Conservation (phyloP, 2,329 filamentous ascomycete species). For the Colletotrichum siamense region DNA sequence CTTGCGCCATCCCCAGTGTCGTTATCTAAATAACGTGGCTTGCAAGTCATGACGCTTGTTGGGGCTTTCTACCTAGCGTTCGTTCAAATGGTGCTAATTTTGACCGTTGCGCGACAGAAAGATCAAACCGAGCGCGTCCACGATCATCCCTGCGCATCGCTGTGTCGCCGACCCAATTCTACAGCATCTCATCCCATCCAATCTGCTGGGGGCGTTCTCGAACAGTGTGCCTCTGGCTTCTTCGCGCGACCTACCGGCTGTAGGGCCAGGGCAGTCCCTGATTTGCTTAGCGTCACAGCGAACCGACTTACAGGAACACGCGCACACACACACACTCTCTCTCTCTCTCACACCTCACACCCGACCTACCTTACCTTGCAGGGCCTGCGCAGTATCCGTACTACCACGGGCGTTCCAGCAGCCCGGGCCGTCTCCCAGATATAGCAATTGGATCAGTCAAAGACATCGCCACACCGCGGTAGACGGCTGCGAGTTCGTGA, state of each 20-base stretch:
- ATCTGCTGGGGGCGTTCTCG: conserved; percentile 7
- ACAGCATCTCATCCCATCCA: conserved; percentile 12
- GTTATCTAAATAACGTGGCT: not conserved
- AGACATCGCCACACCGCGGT: not conserved
- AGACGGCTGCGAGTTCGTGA: not conserved
- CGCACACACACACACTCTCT: not conserved
- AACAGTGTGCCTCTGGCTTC: not conserved
- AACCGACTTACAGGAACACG: not conserved
- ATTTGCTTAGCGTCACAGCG: not conserved
- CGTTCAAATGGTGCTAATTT: not conserved
- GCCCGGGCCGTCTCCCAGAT: conserved; percentile 9
- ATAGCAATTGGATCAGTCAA: not conserved
- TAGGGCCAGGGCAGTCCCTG: not conserved
- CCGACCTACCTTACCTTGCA: not conserved
- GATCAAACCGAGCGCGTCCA: not conserved
- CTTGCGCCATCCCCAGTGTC: not conserved
- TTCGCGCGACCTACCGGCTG: not conserved
- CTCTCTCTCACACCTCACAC: not conserved
- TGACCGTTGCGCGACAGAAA: conserved; percentile 6
- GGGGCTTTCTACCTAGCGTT: not conserved
- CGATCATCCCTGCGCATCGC: conserved; percentile 4
- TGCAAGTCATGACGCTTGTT: not conserved
- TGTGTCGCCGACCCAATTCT: not conserved
- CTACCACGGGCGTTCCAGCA: not conserved
- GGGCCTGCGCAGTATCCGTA: not conserved